A percentile compares a stretch with the other conserved stretches of the same genome.
phyloP scores from a whole-genome alignment of 257 asterid genomes.

The Thymus mandschuricus region DNA sequence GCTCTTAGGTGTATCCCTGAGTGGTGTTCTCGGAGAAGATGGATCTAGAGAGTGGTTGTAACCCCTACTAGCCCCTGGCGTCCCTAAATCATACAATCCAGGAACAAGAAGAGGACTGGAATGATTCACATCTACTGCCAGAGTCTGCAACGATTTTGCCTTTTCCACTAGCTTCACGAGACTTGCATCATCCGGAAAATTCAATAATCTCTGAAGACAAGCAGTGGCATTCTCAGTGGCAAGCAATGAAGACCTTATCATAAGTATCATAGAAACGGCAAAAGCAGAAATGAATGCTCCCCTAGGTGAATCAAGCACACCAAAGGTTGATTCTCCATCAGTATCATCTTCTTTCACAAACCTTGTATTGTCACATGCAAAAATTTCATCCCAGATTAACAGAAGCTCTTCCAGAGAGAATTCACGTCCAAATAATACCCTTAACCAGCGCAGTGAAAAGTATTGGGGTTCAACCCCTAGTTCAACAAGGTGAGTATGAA shows the following conservation, averaged over 20 bases:
- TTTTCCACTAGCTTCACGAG: slow-evolving; percentile 60
- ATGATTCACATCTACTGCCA: slow-evolving; percentile 62
- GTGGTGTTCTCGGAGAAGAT: slow-evolving; percentile 64
- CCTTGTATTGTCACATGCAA: slow-evolving; percentile 60
- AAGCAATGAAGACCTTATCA: slow-evolving; percentile 77
- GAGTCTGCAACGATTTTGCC: slow-evolving; percentile 75
- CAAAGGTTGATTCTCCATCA: slow-evolving; percentile 49
- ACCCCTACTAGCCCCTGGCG: slow-evolving; percentile 50
- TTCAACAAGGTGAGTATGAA: slow-evolving; percentile 84
- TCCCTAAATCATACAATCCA: slow-evolving; percentile 45
- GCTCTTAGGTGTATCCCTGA: slow-evolving; percentile 57
- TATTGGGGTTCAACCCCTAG: slow-evolving; percentile 94
- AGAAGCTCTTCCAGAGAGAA: slow-evolving; percentile 77
- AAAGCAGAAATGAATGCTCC: slow-evolving; percentile 90
- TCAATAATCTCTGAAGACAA: slow-evolving; percentile 81
- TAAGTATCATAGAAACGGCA: slow-evolving; percentile 90
- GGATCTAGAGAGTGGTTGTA: slow-evolving; percentile 65
- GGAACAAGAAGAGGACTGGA: slow-evolving; percentile 48
- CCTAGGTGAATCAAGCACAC: slow-evolving; percentile 67
- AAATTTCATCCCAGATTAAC: slow-evolving; percentile 84
- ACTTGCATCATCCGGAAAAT: slow-evolving; percentile 67
- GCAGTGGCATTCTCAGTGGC: slow-evolving; percentile 85
- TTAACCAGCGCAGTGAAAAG: slow-evolving; percentile 86
- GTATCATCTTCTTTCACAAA: slow-evolving; percentile 30
- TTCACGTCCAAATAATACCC: slow-evolving; percentile 93